Conservation (phyloP, 768 basidiomycete genomes). For the Leccinum imitatum region DNA sequence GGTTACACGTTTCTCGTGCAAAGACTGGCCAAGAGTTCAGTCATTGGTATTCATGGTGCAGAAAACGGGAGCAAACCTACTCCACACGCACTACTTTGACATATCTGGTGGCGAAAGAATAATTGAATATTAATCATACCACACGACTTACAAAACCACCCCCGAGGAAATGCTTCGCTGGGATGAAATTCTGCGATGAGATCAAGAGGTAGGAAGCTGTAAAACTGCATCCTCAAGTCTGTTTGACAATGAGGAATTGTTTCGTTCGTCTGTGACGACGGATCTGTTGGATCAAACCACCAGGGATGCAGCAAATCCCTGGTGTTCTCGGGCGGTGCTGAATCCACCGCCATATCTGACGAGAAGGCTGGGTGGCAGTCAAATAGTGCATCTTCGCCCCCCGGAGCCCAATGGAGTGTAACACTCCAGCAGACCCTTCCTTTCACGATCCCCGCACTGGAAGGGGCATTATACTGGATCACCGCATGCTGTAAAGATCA, state of each 20-base stretch:
- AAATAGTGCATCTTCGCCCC: constrained; percentile 44
- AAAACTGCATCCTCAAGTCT: constrained; percentile 28
- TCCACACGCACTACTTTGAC: constrained; percentile 41
- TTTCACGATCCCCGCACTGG: constrained; percentile 5
- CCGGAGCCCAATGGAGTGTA: constrained; percentile 47
- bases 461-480: background rate
- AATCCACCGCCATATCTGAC: background rate
- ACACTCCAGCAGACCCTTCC: constrained; percentile 47
- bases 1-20: background rate
- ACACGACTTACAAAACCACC: constrained; percentile 50
- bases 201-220: constrained; percentile 32
- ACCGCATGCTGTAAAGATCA: constrained; percentile 19
- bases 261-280: background rate
- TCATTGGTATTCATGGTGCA: background rate
- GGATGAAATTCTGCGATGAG: constrained; percentile 31
- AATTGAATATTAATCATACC: constrained; percentile 49
- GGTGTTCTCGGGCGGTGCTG: background rate
- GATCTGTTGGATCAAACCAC: constrained; percentile 22
- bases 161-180: constrained; percentile 38
- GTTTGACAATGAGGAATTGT: constrained; percentile 21
- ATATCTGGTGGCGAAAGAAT: constrained; percentile 47
- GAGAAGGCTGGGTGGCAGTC: background rate
- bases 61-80: constrained; percentile 24
- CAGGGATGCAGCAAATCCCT: constrained; percentile 17
- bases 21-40: constrained; percentile 19